Percentiles rank a stretch among this genome's conserved stretches.
phyloP scores from a whole-genome alignment of 2,329 filamentous ascomycete species.

The Chrysoporthe deuterocubensis region DNA sequence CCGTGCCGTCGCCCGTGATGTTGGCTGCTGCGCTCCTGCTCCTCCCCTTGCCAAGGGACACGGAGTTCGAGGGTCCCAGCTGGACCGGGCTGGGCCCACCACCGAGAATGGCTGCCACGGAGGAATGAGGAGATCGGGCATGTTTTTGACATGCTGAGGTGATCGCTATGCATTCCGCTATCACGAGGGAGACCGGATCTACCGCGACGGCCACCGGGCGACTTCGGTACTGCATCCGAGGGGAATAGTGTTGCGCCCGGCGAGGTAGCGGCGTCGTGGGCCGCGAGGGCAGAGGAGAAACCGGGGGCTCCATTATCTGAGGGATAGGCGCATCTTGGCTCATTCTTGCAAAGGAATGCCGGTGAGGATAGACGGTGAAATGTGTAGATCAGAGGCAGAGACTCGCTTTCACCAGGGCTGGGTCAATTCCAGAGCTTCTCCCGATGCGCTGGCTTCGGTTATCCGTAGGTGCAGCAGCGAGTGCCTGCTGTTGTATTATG shows the following conservation, averaged over 20 bases:
- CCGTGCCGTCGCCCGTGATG: conserved; percentile 45
- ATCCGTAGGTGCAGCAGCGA: neutral
- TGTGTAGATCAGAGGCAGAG: conserved; percentile 12
- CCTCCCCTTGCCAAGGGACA: conserved; percentile 44
- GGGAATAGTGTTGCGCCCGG: conserved; percentile 34
- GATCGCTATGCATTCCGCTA: conserved; percentile 98
- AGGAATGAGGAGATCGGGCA: conserved; percentile 93
- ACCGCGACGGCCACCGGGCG: conserved; percentile 78
- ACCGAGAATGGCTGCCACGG: conserved; percentile 92
- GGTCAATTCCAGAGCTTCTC: conserved; percentile 12
- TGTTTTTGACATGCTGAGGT: conserved; percentile 98
- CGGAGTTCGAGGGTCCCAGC: conserved; percentile 52
- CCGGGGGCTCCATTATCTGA: conserved; percentile 34
- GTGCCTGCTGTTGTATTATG: neutral
- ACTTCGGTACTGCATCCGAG: conserved; percentile 63
- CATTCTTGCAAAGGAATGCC: conserved; percentile 27
- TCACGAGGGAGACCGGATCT: conserved; percentile 89
- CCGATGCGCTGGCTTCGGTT: neutral
- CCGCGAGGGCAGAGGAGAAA: conserved; percentile 31
- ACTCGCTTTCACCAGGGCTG: conserved; percentile 9
- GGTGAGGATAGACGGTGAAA: neutral
- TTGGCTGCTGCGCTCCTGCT: conserved; percentile 46
- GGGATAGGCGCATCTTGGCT: conserved; percentile 32
- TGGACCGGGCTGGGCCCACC: conserved; percentile 66
- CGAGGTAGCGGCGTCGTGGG: conserved; percentile 36